phyloP scores from a whole-genome alignment of 495 filamentous ascomycete species.

The Penicillium nucicola region DNA sequence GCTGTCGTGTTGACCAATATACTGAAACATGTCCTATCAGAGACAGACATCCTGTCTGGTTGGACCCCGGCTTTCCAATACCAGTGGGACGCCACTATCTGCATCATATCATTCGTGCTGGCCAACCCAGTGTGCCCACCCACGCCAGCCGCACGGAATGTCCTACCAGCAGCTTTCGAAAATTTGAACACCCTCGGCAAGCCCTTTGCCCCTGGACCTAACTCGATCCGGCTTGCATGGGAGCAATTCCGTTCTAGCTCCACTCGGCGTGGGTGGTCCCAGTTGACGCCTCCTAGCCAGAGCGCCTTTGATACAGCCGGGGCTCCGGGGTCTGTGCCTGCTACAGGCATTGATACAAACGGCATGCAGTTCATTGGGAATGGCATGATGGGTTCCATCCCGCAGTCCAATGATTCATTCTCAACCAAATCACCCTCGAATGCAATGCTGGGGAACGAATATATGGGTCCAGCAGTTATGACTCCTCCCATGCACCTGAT shows the following conservation, averaged over 20 bases:
- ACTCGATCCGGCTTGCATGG: background rate
- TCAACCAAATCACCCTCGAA: no score
- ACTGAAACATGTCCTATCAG: slow-evolving; percentile 43
- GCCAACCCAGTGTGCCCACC: slow-evolving; percentile 35
- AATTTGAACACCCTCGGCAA: background rate
- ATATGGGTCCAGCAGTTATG: background rate
- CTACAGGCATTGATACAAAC: no score
- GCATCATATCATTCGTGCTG: slow-evolving; percentile 46
- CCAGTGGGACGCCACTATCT: slow-evolving; percentile 50
- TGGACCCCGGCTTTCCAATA: slow-evolving; percentile 47
- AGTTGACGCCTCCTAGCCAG: background rate
- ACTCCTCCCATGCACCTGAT: background rate
- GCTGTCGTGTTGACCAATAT: slow-evolving; percentile 46
- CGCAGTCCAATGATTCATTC: no score
- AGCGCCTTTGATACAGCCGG: background rate
- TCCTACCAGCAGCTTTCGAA: background rate
- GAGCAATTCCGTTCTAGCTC: slow-evolving; percentile 2
- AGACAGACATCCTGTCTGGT: slow-evolving; percentile 42
- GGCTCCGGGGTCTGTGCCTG: no score
- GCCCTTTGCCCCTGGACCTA: background rate
- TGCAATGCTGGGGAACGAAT: background rate
- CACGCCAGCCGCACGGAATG: slow-evolving; percentile 27
- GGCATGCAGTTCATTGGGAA: no score
- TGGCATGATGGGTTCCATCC: no score
- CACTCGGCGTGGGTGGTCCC: background rate